Conservation (phyloP, 306 rosid species). For the Trifolium subterraneum region DNA sequence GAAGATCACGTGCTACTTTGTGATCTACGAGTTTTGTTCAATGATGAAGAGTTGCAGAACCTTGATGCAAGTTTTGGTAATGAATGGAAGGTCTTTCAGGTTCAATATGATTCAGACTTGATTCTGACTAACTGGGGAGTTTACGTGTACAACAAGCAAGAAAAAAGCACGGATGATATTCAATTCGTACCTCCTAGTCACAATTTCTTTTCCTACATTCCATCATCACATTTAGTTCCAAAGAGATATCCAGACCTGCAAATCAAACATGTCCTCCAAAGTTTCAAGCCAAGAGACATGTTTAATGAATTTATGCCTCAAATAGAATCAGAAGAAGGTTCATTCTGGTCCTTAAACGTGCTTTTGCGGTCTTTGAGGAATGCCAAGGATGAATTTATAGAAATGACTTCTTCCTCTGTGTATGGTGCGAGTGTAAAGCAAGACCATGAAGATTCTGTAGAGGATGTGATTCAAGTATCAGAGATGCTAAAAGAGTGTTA, state of each 20-base stretch:
- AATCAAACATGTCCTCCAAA: not conserved
- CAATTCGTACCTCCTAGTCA: not conserved
- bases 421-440: slow-evolving; percentile 33
- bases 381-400: slow-evolving; percentile 1
- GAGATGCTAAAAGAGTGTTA: slow-evolving; percentile 27
- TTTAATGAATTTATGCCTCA: not conserved
- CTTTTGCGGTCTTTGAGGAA: not conserved
- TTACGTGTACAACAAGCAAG: not conserved
- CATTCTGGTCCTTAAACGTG: not conserved
- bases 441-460: slow-evolving; percentile 18
- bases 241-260: not conserved
- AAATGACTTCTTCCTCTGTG: slow-evolving; percentile 11
- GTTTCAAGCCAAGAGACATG: not conserved
- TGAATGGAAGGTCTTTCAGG: slow-evolving; percentile 34
- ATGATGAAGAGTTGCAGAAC: slow-evolving; percentile 12
- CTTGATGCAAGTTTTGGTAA: slow-evolving; percentile 35
- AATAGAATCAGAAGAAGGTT: not conserved
- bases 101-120: not conserved
- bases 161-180: slow-evolving; percentile 15
- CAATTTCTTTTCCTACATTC: not conserved
- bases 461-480: slow-evolving; percentile 1
- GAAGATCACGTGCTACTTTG: slow-evolving; percentile 9
- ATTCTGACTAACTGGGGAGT: not conserved
- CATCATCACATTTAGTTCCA: slow-evolving; percentile 6
- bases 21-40: slow-evolving; percentile 31